Percentiles rank a stretch among this genome's conserved stretches.
phyloP scores from a whole-genome alignment of 306 rosid genomes.

The Trifolium dubium region DNA sequence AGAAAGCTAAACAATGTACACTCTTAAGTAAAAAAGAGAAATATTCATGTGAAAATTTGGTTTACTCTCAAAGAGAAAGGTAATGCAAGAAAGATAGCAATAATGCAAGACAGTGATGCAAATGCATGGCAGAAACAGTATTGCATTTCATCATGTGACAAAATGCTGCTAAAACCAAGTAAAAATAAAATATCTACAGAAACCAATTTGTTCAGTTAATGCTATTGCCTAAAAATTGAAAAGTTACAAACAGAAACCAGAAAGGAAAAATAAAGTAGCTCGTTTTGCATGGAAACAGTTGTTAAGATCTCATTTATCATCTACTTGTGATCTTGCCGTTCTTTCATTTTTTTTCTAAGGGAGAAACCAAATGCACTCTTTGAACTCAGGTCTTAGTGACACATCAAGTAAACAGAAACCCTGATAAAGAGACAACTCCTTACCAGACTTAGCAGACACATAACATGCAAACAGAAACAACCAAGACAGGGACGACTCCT shows the following conservation, averaged over 20 bases:
- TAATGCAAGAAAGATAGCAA: neutral
- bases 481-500: slow-evolving; percentile 34
- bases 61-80: slow-evolving; percentile 16
- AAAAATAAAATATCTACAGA: neutral
- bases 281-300: slow-evolving; percentile 7
- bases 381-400: slow-evolving; percentile 25
- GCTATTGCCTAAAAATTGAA: slow-evolving; percentile 13
- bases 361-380: slow-evolving; percentile 26
- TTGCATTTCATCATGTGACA: slow-evolving; percentile 14
- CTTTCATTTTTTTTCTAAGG: neutral
- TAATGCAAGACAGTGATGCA: neutral
- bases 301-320: slow-evolving; percentile 30
- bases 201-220: slow-evolving; percentile 16
- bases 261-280: neutral
- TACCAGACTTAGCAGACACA: neutral
- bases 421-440: neutral
- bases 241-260: slow-evolving; percentile 9
- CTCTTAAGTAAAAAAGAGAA: slow-evolving; percentile 18
- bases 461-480: slow-evolving; percentile 21
- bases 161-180: slow-evolving; percentile 11
- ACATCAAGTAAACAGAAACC: slow-evolving; percentile 13
- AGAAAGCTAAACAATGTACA: slow-evolving; percentile 33
- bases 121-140: neutral
- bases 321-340: slow-evolving; percentile 33
- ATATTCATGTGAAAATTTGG: neutral